These are phyloP conservation scores for Amanita pseudoporphyria DNA, from an alignment of 768 basidiomycete species.

Conservation along the genomic window DNA sequence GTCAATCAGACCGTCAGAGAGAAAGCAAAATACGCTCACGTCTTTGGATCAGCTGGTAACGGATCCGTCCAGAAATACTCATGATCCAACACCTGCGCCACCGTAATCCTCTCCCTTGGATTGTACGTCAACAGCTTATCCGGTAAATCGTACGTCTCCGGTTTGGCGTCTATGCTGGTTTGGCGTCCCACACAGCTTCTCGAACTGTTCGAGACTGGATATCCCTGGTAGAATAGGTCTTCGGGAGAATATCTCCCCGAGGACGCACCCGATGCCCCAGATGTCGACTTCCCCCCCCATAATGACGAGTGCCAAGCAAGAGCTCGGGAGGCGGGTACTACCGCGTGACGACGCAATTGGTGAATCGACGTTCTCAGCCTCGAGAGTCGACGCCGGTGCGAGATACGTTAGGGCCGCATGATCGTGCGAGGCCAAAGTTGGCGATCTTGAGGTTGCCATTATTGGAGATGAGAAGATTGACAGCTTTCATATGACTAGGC, in stretches of 20 bases:
- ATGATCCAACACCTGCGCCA: slow-evolving; percentile 79
- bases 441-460: too few species aligned
- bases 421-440: too few species aligned
- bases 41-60: slow-evolving; percentile 74
- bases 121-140: slow-evolving; percentile 79
- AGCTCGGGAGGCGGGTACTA: too few species aligned
- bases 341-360: too few species aligned
- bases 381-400: too few species aligned
- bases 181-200: slow-evolving; percentile 83
- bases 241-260: slow-evolving; percentile 74
- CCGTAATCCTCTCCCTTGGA: slow-evolving; percentile 77
- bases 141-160: slow-evolving; percentile 71
- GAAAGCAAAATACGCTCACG: slow-evolving; percentile 32
- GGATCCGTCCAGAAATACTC: slow-evolving; percentile 94
- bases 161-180: slow-evolving; percentile 73
- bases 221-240: slow-evolving; percentile 81
- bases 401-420: too few species aligned
- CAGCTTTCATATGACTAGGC: too few species aligned
- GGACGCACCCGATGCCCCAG: too few species aligned
- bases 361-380: too few species aligned
- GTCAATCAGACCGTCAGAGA: slow-evolving; percentile 46
- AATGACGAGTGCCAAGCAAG: too few species aligned
- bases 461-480: too few species aligned
- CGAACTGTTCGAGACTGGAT: slow-evolving; percentile 86
- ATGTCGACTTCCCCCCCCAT: too few species aligned